Percentiles rank a stretch among this genome's conserved stretches.
Evolutionary conservation across 2,329 filamentous ascomycete genomes (phyloP).

Genomic region (Apiospora koreana): DNA sequence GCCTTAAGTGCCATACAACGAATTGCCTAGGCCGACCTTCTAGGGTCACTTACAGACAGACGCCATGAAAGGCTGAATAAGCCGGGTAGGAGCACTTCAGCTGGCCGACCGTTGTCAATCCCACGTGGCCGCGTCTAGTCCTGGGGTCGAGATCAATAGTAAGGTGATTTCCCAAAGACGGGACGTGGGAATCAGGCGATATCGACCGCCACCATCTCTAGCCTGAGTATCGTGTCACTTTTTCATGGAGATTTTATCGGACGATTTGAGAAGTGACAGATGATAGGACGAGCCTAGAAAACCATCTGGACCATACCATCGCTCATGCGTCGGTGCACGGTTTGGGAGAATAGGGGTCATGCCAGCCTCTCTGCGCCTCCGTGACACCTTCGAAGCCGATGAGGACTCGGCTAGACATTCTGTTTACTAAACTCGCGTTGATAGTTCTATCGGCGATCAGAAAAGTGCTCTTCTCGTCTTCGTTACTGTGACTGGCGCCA

Average conservation of each 20-base stretch:
- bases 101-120: neutral
- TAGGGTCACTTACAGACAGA: neutral
- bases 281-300: neutral
- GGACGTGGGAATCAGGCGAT: neutral
- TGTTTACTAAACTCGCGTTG: neutral
- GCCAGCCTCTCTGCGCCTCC: neutral
- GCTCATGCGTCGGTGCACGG: neutral
- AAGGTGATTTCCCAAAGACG: neutral
- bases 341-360: neutral
- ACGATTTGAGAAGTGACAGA: neutral
- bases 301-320: neutral
- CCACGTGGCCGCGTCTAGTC: neutral
- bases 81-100: neutral
- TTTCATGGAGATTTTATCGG: neutral
- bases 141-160: neutral
- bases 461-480: neutral
- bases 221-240: neutral
- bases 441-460: neutral
- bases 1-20: neutral
- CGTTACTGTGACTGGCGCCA: neutral
- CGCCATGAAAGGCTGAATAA: neutral
- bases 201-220: neutral
- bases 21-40: neutral
- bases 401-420: neutral
- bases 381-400: neutral